Percentiles rank a stretch among this genome's conserved stretches.
Conservation (phyloP, 2,329 filamentous ascomycete genomes). For the Pseudopyrenochaeta lycopersici region DNA sequence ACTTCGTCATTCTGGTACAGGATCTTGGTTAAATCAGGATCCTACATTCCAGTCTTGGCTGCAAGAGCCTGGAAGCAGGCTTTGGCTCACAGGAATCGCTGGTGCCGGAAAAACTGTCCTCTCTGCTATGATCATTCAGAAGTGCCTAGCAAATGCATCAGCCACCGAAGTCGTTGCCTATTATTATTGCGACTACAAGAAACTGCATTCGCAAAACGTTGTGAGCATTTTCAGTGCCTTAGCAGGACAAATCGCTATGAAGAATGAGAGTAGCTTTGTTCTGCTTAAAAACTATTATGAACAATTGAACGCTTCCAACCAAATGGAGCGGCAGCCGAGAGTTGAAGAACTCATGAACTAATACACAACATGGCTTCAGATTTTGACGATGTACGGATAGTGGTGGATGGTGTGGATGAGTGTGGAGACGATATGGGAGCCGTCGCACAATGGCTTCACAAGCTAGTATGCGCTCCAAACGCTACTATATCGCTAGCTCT, state of each 20-base stretch:
- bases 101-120: conserved; percentile 22
- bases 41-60: conserved; percentile 9
- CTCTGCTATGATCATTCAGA: conserved; percentile 10
- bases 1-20: background rate
- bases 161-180: conserved; percentile 6
- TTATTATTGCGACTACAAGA: conserved; percentile 48
- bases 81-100: conserved; percentile 20
- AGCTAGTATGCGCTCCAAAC: background rate
- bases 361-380: conserved; percentile 13
- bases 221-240: conserved; percentile 35
- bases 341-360: conserved; percentile 3
- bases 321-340: background rate
- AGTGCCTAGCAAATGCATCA: background rate
- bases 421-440: conserved; percentile 13
- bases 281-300: conserved; percentile 17
- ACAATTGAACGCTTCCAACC: background rate
- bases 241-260: conserved; percentile 43
- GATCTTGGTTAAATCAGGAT: conserved; percentile 12
- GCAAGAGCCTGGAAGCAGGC: background rate
- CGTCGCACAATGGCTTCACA: background rate
- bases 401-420: conserved; percentile 42
- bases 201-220: conserved; percentile 17
- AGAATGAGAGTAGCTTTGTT: conserved; percentile 19
- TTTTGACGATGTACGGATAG: conserved; percentile 23
- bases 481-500: conserved; percentile 4